Percentiles rank a stretch among this genome's conserved stretches.
Evolutionary conservation across 495 filamentous ascomycete genomes (phyloP).

Genomic region (Melanomma pulvis-pyrius): DNA sequence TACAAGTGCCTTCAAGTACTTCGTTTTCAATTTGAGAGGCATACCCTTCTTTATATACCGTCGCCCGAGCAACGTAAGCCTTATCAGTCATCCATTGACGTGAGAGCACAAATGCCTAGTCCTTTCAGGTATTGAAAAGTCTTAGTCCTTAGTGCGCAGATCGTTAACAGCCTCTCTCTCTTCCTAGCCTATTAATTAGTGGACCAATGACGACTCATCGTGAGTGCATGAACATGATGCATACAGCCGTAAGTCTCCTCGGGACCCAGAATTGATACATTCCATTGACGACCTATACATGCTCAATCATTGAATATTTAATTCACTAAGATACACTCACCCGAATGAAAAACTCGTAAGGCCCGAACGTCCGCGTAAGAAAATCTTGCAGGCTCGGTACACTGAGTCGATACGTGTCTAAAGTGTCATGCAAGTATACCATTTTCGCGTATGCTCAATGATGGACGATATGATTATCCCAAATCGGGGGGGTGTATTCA

Average conservation of each 20-base stretch:
- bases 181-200: not conserved
- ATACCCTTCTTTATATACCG: no score
- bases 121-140: no score
- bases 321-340: not conserved
- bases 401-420: constrained; percentile 5
- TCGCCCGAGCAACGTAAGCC: no score
- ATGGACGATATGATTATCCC: not conserved
- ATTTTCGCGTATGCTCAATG: not conserved
- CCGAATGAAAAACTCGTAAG: constrained; percentile 3
- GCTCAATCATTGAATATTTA: not conserved
- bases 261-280: constrained; percentile 19
- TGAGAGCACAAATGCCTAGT: no score
- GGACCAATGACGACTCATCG: not conserved
- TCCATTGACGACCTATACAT: constrained; percentile 4
- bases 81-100: no score
- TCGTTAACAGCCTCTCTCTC: not conserved
- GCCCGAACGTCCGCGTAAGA: not conserved
- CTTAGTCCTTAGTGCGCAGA: no score
- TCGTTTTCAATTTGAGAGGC: no score
- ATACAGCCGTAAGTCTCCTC: constrained; percentile 5
- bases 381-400: constrained; percentile 2
- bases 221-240: not conserved
- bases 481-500: not conserved
- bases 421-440: constrained; percentile 8
- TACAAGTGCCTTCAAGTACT: not conserved